phyloP scores from a whole-genome alignment of 139 green algal genomes.

The Chlamydomonas sphaeroides region DNA sequence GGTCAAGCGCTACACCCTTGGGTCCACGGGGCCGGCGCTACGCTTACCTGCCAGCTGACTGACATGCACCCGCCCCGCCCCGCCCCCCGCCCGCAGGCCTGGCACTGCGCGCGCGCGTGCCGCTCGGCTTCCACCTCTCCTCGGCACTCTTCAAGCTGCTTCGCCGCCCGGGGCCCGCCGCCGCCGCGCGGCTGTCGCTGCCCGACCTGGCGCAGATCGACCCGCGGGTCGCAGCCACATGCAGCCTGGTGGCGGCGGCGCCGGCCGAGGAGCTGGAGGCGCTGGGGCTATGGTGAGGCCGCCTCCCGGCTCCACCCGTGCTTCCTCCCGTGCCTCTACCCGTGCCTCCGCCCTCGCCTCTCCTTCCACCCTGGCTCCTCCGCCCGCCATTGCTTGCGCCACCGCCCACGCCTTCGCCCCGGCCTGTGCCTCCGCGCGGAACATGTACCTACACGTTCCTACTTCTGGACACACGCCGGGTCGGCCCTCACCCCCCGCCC shows the following conservation, averaged over 20 bases:
- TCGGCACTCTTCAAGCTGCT: constrained; percentile 33
- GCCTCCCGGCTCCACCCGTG: no score
- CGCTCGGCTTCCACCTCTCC: constrained; percentile 38
- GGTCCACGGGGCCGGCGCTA: no score
- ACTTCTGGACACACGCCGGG: no score
- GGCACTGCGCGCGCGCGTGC: constrained; percentile 36
- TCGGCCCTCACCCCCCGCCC: no score
- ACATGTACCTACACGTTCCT: no score
- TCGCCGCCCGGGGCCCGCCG: background rate
- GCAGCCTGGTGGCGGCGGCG: constrained; percentile 6
- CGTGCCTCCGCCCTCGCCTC: background rate
- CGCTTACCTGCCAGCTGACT: no score
- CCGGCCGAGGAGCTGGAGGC: constrained; percentile 1
- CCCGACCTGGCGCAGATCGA: constrained; percentile 38
- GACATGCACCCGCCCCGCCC: no score
- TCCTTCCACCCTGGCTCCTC: background rate
- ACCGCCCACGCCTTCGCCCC: no score
- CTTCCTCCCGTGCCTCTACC: no score
- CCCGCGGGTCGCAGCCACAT: constrained; percentile 2
- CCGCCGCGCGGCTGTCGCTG: background rate
- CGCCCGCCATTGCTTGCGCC: background rate
- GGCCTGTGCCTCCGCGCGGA: no score
- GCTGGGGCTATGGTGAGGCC: no score
- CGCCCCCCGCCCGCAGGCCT: background rate
- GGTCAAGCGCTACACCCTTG: no score